These are phyloP conservation scores for Choiromyces venosus DNA, from an alignment of 495 filamentous ascomycete species.

Conservation along the genomic window DNA sequence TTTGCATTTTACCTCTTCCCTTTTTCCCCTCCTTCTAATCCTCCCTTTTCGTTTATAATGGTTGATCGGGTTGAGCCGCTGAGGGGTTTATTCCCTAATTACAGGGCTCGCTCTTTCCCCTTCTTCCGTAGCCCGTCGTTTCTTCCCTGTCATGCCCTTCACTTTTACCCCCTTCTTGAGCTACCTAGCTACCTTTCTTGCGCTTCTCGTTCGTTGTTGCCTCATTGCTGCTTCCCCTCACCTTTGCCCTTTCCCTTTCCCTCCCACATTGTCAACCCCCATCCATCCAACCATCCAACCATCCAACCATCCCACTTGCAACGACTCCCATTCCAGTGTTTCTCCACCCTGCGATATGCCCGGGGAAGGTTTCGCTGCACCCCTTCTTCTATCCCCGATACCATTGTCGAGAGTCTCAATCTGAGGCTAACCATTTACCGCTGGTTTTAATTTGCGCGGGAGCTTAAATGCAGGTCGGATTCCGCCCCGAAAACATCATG, in stretches of 20 bases:
- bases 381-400: conserved; percentile 7
- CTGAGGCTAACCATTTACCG: conserved; percentile 30
- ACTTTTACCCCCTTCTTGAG: conserved; percentile 1
- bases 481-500: conserved; percentile 43
- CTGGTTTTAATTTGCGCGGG: conserved; percentile 26
- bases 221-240: conserved; percentile 3
- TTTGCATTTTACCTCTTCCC: neutral
- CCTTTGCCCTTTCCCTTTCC: neutral
- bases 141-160: conserved; percentile 6
- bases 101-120: conserved; percentile 21
- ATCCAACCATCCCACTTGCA: neutral
- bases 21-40: neutral
- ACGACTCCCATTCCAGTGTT: neutral
- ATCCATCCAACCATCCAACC: neutral
- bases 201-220: neutral
- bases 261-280: conserved; percentile 4
- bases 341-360: conserved; percentile 1
- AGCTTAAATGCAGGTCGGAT: conserved; percentile 41
- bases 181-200: neutral
- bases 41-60: neutral
- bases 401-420: conserved; percentile 25
- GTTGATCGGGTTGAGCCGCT: conserved; percentile 6
- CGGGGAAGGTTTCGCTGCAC: conserved; percentile 22
- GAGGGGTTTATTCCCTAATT: conserved; percentile 34
- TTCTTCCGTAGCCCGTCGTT: conserved; percentile 18